Evolutionary conservation across 495 filamentous ascomycete genomes (phyloP).

Genomic region (Pseudoneurospora amorphoporcata): DNA sequence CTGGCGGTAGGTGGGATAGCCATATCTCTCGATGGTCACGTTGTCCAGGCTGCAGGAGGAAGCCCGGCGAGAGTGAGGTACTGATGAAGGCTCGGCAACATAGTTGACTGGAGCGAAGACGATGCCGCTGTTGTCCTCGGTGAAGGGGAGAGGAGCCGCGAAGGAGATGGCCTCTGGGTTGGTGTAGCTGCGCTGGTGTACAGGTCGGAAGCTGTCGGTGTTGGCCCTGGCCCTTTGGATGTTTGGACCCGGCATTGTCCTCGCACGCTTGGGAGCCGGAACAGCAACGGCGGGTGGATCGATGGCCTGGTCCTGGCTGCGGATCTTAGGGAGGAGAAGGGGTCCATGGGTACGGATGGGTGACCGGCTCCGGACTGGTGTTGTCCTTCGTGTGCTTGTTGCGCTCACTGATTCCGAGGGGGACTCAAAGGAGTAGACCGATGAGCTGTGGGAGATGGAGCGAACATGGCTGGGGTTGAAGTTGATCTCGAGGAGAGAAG

Average conservation of each 20-base stretch:
- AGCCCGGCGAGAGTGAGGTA: conserved; percentile 47
- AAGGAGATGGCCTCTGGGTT: conserved; percentile 48
- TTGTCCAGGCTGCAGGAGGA: conserved; percentile 64
- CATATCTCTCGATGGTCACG: conserved; percentile 54
- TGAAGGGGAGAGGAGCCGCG: conserved; percentile 35
- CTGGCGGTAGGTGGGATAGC: conserved; percentile 72
- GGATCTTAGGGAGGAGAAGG: conserved; percentile 75
- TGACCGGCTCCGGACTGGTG: conserved; percentile 48
- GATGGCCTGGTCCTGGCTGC: conserved; percentile 72
- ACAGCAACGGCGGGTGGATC: conserved; percentile 17
- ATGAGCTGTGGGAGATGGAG: conserved; percentile 41
- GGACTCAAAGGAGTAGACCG: conserved; percentile 51
- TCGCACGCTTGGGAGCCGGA: conserved; percentile 30
- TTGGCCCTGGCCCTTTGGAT: conserved; percentile 11
- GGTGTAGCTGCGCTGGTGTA: conserved; percentile 56
- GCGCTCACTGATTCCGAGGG: conserved; percentile 53
- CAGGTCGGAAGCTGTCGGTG: conserved; percentile 31
- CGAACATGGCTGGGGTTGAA: conserved; percentile 38
- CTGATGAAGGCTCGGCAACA: conserved; percentile 30
- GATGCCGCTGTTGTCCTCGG: conserved; percentile 28
- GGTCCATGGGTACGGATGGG: conserved; percentile 75
- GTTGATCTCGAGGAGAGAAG: conserved; percentile 39
- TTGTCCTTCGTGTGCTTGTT: conserved; percentile 55
- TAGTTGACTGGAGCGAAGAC: conserved; percentile 61
- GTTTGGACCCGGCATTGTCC: conserved; percentile 19